A percentile compares a stretch with the other conserved stretches of the same genome.
phyloP scores from a whole-genome alignment of 108 stramenopile species.

The Cyclotella baltica region DNA sequence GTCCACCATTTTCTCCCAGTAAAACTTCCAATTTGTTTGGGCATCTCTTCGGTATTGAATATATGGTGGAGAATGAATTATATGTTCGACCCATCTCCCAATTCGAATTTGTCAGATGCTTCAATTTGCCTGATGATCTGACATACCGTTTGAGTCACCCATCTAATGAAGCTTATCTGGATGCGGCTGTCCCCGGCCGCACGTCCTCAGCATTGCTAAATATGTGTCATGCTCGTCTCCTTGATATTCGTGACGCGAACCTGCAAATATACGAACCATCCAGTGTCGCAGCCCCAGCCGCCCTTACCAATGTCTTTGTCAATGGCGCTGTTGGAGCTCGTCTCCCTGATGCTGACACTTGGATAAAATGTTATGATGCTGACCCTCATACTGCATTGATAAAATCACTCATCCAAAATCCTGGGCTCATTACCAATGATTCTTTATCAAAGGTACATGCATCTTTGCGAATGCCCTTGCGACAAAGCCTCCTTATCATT shows the following conservation, averaged over 20 bases:
- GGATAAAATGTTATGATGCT: not conserved
- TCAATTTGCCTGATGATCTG: not conserved
- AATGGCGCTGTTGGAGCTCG: slow-evolving; percentile 13
- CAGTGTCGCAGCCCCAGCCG: slow-evolving; percentile 5
- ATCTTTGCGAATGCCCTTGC: too few species aligned
- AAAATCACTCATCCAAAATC: not conserved
- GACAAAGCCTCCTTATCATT: too few species aligned
- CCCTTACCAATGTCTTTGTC: not conserved
- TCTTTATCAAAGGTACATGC: too few species aligned
- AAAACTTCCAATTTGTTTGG: not conserved
- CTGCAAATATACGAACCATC: not conserved
- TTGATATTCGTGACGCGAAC: not conserved
- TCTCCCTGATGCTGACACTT: not conserved
- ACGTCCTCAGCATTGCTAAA: slow-evolving; percentile 9
- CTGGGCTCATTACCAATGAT: too few species aligned
- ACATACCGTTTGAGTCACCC: slow-evolving; percentile 2
- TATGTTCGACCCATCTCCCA: slow-evolving; percentile 15
- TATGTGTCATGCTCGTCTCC: not conserved
- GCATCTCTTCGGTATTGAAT: slow-evolving; percentile 19
- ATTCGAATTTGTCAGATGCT: slow-evolving; percentile 20
- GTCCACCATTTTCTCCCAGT: not conserved
- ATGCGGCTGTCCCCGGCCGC: not conserved
- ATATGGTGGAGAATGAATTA: not conserved
- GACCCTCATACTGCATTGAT: not conserved
- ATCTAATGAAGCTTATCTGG: not conserved